phyloP scores from a whole-genome alignment of 1,139 yeast genomes.

The Suhomyces wounanorum region DNA sequence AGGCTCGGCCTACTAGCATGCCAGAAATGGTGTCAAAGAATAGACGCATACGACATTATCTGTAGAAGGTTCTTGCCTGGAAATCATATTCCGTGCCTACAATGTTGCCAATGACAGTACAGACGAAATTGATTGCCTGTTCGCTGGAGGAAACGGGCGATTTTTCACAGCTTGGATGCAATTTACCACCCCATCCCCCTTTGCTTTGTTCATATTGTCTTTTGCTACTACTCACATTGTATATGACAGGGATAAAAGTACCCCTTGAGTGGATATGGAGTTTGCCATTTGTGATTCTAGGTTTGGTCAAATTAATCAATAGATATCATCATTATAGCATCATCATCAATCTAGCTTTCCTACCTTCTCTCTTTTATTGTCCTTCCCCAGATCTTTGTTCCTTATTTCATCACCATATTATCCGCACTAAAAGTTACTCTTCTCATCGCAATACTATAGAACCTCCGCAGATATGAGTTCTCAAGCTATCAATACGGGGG shows the following conservation, averaged over 20 bases:
- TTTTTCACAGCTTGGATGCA: not conserved
- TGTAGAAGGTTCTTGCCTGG: not conserved
- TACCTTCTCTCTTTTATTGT: too few species aligned
- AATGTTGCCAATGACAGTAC: too few species aligned
- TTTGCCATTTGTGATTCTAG: too few species aligned
- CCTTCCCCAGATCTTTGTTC: not conserved
- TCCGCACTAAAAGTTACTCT: not conserved
- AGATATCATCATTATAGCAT: too few species aligned
- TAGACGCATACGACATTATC: constrained; percentile 3
- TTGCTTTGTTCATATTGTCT: not conserved
- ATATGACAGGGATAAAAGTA: too few species aligned
- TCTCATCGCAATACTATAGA: not conserved
- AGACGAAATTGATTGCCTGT: too few species aligned
- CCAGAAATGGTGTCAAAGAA: constrained; percentile 6
- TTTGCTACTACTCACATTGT: not conserved
- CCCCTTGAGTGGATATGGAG: too few species aligned
- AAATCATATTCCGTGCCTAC: not conserved
- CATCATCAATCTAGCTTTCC: too few species aligned
- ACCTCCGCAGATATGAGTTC: constrained; percentile 1
- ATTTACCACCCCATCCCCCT: not conserved
- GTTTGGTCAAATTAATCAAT: too few species aligned
- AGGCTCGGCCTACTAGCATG: constrained; percentile 9
- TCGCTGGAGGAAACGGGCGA: not conserved
- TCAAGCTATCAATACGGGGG: constrained; percentile 27
- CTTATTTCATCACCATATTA: not conserved